These are phyloP conservation scores for Psilocybe tampanensis DNA, from an alignment of 768 basidiomycete genomes.

Conservation along the genomic window DNA sequence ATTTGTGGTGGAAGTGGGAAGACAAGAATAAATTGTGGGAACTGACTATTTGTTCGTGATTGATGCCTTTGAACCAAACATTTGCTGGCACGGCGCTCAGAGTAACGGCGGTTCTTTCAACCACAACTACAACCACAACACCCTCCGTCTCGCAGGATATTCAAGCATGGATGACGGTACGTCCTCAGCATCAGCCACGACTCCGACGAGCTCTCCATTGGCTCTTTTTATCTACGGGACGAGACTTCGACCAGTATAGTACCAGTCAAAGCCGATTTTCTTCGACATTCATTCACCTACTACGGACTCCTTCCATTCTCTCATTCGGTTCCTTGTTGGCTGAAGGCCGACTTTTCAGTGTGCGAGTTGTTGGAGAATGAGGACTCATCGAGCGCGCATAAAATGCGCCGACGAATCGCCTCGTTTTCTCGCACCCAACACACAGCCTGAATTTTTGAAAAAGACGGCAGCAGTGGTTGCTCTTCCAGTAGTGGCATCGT, in stretches of 20 bases:
- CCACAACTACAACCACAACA: constrained; percentile 9
- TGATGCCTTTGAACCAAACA: constrained; percentile 13
- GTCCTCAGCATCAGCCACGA: constrained; percentile 78
- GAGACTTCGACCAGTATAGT: constrained; percentile 30
- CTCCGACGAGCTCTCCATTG: constrained; percentile 56
- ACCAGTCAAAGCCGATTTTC: constrained; percentile 27
- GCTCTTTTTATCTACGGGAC: constrained; percentile 40
- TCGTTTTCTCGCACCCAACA: not conserved
- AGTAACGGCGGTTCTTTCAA: not conserved
- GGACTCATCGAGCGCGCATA: not conserved
- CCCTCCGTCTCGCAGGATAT: not conserved
- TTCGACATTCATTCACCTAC: constrained; percentile 25
- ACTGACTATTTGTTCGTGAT: constrained; percentile 14
- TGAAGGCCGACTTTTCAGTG: constrained; percentile 40
- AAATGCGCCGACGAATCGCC: not conserved
- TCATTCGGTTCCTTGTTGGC: constrained; percentile 38
- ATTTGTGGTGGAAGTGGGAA: not conserved
- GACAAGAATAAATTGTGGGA: not conserved
- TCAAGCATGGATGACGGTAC: constrained; percentile 71
- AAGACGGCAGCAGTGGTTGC: not conserved
- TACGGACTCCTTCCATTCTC: constrained; percentile 22
- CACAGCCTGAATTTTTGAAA: not conserved
- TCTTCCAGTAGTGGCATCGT: constrained; percentile 1
- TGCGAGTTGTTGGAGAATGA: constrained; percentile 17
- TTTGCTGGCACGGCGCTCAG: constrained; percentile 6